Base-by-base conservation (phyloP, 2,329 filamentous ascomycete genomes). In the Botrytis paeoniae region DNA sequence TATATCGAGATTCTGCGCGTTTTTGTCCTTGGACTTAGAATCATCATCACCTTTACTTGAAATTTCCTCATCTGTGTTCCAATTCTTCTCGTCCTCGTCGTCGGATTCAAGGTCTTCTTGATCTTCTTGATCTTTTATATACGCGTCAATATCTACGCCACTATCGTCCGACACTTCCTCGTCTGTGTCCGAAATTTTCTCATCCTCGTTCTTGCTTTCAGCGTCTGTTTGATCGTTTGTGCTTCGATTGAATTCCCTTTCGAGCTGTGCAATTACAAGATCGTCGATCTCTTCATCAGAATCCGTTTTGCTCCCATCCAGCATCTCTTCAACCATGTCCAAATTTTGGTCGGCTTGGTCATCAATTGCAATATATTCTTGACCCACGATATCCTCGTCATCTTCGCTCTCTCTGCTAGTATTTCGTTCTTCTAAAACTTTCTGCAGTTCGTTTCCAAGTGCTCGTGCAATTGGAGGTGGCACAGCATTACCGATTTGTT, bases 401-500 rank as follows among this genome's bases (percentile, higher is more conserved):
- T 39, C 1, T 29, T 35, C 12, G 20, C 18, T 35, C 8, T 32
- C n/a, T 29, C 43, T 29, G 4, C 22, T 22, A 12, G 1, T 20
- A 18, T 25, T 3, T 20, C 7, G 9, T 1, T 43, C 37, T 43
- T 43, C 43, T 51, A 64, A 43, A 35, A 65, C 48, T 32, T 73
- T 62, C 14, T 45, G 10, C 41, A 73, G 32, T 39, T 60, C 39
- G 4, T 69, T 71, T 22, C 63, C 60, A 1, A 70, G 59, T n/a
- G 72, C 66, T 35, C 14, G n/a, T 32, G 35, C 60, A 32, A 73
- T 20, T 48, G 66, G 60, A n/a, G 48, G 4, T 9, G 72, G 72
- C 4, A 73, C 68, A 18, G 72, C 72, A 60, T 73, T 73, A 1
- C 66, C 72, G 1, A 71, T 64, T 41, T 64, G 41, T n/a, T 20